Conservation (phyloP, 305 asterid genomes). For the Ajuga reptans region DNA sequence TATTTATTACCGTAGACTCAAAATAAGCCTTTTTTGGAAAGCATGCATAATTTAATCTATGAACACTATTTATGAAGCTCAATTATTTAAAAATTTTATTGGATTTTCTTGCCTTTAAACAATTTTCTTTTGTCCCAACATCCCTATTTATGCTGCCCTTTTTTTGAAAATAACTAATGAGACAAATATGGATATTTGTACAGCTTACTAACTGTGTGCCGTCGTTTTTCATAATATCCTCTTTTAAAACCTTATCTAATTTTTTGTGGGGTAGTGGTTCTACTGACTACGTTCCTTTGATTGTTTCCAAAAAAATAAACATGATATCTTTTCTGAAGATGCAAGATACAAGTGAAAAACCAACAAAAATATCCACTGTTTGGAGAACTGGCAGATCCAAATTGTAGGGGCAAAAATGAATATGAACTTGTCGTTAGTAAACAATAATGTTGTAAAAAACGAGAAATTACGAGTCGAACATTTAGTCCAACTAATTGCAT, state of each 20-base stretch:
- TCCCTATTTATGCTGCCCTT: background rate
- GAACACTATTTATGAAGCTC: background rate
- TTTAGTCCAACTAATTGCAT: no score
- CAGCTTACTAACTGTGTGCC: background rate
- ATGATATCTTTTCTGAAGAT: background rate
- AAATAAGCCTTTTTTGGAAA: background rate
- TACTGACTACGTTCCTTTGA: background rate
- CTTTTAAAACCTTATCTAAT: background rate
- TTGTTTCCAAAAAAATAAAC: no score
- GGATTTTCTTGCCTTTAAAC: background rate
- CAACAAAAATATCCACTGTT: background rate
- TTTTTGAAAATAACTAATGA: background rate
- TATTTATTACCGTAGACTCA: background rate
- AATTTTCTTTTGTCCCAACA: background rate
- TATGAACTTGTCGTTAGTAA: no score
- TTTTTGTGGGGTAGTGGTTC: background rate
- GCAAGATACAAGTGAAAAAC: background rate
- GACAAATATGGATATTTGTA: background rate
- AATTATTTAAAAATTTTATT: background rate
- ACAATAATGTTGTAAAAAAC: no score
- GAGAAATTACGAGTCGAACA: no score
- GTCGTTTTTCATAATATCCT: background rate
- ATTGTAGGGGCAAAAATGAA: background rate
- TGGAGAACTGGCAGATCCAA: background rate
- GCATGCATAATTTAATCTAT: background rate